Evolutionary conservation across 345 rosid species (phyloP).

Genomic region (Populus davidiana): DNA sequence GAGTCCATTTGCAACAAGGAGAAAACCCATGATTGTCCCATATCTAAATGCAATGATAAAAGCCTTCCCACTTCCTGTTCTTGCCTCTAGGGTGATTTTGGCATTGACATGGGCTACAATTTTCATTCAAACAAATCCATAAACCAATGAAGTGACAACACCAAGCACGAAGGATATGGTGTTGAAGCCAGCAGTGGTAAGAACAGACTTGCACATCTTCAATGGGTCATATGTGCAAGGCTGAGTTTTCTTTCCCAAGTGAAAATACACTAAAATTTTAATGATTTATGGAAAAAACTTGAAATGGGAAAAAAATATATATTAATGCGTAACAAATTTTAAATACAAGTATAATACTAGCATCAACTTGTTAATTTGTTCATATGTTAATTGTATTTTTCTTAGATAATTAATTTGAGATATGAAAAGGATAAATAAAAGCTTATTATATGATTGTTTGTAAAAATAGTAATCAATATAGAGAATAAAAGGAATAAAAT

Average conservation of each 20-base stretch:
- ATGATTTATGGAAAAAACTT: too few species aligned
- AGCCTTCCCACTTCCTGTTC: constrained; percentile 86
- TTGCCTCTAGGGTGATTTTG: constrained; percentile 80
- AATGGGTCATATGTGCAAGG: constrained; percentile 57
- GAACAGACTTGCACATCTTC: constrained; percentile 69
- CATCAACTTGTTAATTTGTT: too few species aligned
- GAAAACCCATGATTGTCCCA: constrained; percentile 80
- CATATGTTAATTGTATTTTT: too few species aligned
- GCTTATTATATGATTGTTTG: too few species aligned
- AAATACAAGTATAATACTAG: too few species aligned
- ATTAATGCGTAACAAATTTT: too few species aligned
- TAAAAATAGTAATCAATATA: too few species aligned
- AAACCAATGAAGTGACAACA: constrained; percentile 61
- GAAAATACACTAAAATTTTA: too few species aligned
- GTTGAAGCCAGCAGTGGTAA: constrained; percentile 75
- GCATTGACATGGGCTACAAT: constrained; percentile 86
- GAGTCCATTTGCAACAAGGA: constrained; percentile 74
- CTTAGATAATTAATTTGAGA: too few species aligned
- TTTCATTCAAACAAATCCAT: constrained; percentile 91
- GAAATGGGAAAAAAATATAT: too few species aligned
- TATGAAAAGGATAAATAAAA: too few species aligned
- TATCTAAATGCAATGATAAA: constrained; percentile 71
- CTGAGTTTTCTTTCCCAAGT: constrained; percentile 18
- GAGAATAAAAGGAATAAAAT: too few species aligned
- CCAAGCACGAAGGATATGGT: constrained; percentile 72